Base-by-base conservation (phyloP, 768 basidiomycete species). In the Hygrophoropsis aurantiaca region DNA sequence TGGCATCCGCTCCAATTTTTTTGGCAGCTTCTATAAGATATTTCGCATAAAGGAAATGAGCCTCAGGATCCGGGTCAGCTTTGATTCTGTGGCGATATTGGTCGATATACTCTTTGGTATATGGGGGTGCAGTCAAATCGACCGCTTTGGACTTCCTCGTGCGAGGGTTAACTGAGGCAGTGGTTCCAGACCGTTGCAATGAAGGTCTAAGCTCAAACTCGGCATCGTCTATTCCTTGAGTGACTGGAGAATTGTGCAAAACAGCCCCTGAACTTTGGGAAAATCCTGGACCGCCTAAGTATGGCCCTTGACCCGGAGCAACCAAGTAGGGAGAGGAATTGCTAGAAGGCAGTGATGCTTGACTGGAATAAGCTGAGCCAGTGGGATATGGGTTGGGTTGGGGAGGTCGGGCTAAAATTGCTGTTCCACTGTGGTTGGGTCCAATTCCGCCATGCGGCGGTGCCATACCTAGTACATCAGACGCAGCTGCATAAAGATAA, bases 21-120 rank as follows among this genome's bases (percentile, higher is more conserved):
- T 90, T 93, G 11, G 97, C 97, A 24, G 97, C 97, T 59, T 98
- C 97, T 63, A 99, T 94, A 49, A 99, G 84, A 65, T 98, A 99
- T 70, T 95, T 97, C n/a, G 94, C 91, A 62, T 97, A 99, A 20
- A 87, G 74, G 66, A 97, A 98, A 64, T 98, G 97, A 20, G 94
- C 91, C 66, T 98, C 97, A 1, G 95, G 95, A 64, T 99, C 97
- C 2, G 94, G 94, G 67, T 99, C 97, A 23, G 82, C 87, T 68
- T 98, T 98, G 72, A 99, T 97, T 43, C 97, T 85, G 47, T 89
- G 87, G 16, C 97, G 90, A 70, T 99, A 99, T 63, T 97, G 87
- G 61, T 99, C 97, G 56, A 99, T 94, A 62, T 94, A 97, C 58
- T 94, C 87, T 62, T 93, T 94, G 15, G 93, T 97, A 65, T 84